phyloP scores from a whole-genome alignment of 768 basidiomycete species.

The Lactarius indigo region DNA sequence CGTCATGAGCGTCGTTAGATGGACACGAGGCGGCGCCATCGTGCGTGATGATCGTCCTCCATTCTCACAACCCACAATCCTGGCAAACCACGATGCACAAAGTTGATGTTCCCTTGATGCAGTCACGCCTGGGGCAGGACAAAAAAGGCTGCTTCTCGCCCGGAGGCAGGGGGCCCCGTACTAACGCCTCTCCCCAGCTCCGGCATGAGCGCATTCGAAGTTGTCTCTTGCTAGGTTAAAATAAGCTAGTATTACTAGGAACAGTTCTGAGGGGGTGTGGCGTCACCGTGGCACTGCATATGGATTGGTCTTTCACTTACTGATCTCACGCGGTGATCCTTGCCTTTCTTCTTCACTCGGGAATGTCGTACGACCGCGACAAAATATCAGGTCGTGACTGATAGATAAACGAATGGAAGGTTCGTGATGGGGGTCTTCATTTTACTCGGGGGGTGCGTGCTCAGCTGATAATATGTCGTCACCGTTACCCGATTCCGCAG shows the following conservation, averaged over 20 bases:
- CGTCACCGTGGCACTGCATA: neutral
- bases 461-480: neutral
- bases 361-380: neutral
- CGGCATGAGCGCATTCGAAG: neutral
- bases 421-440: neutral
- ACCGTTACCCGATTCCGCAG: neutral
- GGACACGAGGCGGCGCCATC: neutral
- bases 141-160: neutral
- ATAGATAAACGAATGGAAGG: neutral
- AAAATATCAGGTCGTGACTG: neutral
- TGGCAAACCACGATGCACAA: neutral
- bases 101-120: neutral
- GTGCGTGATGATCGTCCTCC: neutral
- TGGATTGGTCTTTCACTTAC: neutral
- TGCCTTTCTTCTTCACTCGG: neutral
- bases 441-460: neutral
- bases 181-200: neutral
- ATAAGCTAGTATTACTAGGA: neutral
- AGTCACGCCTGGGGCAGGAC: neutral
- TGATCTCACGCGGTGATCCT: neutral
- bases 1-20: neutral
- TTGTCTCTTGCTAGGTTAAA: neutral
- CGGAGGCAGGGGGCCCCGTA: neutral
- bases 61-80: neutral
- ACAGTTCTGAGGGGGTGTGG: neutral